Evolutionary conservation across 371 early-diverging fungal species (phyloP).

Genomic region (Lichtheimia corymbifera): DNA sequence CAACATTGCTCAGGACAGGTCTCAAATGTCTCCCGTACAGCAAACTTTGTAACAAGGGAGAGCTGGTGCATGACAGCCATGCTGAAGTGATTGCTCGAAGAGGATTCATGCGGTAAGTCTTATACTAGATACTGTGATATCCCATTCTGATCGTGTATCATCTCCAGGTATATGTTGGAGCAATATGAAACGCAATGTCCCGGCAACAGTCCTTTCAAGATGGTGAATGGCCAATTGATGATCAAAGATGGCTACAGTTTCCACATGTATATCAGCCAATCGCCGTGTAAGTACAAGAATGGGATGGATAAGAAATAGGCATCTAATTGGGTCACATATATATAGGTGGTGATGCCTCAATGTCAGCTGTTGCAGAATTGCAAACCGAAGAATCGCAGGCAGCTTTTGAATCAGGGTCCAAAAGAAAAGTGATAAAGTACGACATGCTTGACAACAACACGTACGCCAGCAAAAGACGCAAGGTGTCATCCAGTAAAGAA

Average conservation of each 20-base stretch:
- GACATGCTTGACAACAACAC: constrained; percentile 14
- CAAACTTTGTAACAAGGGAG: constrained; percentile 62
- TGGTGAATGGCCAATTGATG: constrained; percentile 2
- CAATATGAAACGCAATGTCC: constrained; percentile 11
- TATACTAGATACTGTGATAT: not conserved
- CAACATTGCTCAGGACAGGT: constrained; percentile 66
- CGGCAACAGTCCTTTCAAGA: constrained; percentile 5
- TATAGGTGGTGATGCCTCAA: constrained; percentile 80
- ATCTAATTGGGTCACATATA: not conserved
- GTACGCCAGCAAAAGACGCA: constrained; percentile 39
- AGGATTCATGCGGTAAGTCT: constrained; percentile 68
- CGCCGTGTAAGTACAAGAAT: constrained; percentile 60
- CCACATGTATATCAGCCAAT: constrained; percentile 78
- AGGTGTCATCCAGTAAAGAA: constrained; percentile 27
- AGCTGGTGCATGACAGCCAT: constrained; percentile 78
- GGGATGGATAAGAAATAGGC: not conserved
- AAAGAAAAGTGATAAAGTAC: constrained; percentile 21
- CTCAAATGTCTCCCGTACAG: constrained; percentile 78
- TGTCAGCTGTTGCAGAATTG: constrained; percentile 53
- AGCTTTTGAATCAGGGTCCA: constrained; percentile 36
- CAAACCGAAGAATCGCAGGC: constrained; percentile 55
- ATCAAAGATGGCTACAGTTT: constrained; percentile 35
- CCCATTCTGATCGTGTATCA: not conserved
- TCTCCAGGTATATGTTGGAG: constrained; percentile 30
- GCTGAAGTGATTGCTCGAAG: constrained; percentile 85